Percentiles rank a stretch among this genome's conserved stretches.
Conservation (phyloP, 768 basidiomycete species). For the Russula sp. region DNA sequence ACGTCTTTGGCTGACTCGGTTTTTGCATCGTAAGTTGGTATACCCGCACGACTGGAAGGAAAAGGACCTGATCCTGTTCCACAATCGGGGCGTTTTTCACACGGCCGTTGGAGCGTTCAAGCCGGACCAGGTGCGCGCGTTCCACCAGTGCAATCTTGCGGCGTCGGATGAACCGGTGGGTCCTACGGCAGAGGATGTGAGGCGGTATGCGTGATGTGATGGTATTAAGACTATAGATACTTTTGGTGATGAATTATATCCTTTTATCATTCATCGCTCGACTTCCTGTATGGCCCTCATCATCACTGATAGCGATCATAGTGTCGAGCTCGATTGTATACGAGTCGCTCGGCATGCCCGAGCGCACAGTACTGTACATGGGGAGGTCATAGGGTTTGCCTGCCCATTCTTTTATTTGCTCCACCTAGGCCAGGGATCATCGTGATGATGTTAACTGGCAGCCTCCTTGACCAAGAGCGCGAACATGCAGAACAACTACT, state of each 20-base stretch:
- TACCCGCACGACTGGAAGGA: conserved; percentile 86
- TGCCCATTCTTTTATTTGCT: not conserved
- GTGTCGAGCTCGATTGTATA: not conserved
- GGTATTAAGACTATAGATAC: no score
- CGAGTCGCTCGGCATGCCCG: not conserved
- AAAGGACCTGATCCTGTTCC: conserved; percentile 75
- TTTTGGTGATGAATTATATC: no score
- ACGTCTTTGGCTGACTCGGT: not conserved
- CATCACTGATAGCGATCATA: not conserved
- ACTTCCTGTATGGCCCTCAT: no score
- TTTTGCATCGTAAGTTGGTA: no score
- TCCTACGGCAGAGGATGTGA: conserved; percentile 56
- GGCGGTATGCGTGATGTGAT: conserved; percentile 42
- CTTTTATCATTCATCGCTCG: no score
- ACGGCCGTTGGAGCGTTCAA: conserved; percentile 71
- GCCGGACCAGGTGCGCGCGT: conserved; percentile 59
- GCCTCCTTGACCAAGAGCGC: not conserved
- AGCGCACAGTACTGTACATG: not conserved
- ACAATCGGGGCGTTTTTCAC: conserved; percentile 78
- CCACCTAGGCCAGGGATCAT: not conserved
- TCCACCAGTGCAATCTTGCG: conserved; percentile 84
- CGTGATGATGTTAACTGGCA: no score
- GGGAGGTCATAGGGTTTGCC: not conserved
- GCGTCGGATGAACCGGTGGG: conserved; percentile 65
- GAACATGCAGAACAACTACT: not conserved